Conservation (phyloP, 2,329 filamentous ascomycete genomes). For the Coccinonectria pachysandricola region DNA sequence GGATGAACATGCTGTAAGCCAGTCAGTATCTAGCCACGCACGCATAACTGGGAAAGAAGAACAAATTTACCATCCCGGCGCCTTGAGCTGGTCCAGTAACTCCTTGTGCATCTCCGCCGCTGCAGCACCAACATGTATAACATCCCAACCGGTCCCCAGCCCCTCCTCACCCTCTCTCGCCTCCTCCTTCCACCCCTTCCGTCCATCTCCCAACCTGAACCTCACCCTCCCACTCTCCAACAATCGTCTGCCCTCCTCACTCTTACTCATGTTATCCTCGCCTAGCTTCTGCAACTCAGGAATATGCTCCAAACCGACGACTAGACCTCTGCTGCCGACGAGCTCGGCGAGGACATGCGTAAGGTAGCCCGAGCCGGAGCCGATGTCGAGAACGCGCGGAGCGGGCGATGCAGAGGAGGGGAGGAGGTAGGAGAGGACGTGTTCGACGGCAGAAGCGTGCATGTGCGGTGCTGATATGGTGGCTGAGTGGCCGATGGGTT, state of each 20-base stretch:
- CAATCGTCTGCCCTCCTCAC: slow-evolving; percentile 44
- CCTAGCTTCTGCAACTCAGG: slow-evolving; percentile 50
- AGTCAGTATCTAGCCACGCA: too few relatives aligned
- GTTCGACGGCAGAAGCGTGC: slow-evolving; percentile 45
- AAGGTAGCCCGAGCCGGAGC: slow-evolving; percentile 70
- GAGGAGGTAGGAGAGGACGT: slow-evolving; percentile 35
- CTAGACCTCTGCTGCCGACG: slow-evolving; percentile 40
- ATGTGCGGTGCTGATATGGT: slow-evolving; percentile 53
- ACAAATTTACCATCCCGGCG: slow-evolving; percentile 53
- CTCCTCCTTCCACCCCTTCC: slow-evolving; percentile 48
- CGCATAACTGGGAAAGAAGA: neutral
- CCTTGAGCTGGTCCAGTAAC: slow-evolving; percentile 65
- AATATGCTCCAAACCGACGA: slow-evolving; percentile 71
- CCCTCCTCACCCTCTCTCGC: slow-evolving; percentile 34
- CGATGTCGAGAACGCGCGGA: slow-evolving; percentile 59
- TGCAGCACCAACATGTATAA: slow-evolving; percentile 89
- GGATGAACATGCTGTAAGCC: slow-evolving; percentile 57
- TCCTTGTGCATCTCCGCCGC: slow-evolving; percentile 62
- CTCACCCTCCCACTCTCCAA: slow-evolving; percentile 54
- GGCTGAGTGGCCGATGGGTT: slow-evolving; percentile 43
- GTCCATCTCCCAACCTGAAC: slow-evolving; percentile 68
- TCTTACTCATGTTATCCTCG: slow-evolving; percentile 55
- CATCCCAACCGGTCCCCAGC: slow-evolving; percentile 61
- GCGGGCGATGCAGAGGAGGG: slow-evolving; percentile 24
- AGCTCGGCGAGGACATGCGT: slow-evolving; percentile 82